Evolutionary conservation across 441 rosid genomes (phyloP).

Genomic region (Manihot esculenta): DNA sequence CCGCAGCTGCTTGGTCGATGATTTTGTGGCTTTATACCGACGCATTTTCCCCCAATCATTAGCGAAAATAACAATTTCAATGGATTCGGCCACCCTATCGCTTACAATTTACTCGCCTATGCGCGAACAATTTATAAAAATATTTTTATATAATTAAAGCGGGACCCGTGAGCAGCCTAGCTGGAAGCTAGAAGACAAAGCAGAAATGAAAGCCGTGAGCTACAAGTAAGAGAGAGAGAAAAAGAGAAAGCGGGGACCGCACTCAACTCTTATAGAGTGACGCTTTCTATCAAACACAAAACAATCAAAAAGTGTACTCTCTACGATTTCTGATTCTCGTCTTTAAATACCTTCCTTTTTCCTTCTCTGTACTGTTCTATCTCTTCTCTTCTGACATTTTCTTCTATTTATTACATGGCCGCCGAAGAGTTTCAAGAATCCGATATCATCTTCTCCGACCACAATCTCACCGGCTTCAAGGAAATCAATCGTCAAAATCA

Average conservation of each 20-base stretch:
- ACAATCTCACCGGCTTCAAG: conserved; percentile 12
- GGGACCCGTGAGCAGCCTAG: too few relatives aligned
- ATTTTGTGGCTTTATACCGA: conserved; percentile 21
- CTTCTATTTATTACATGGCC: conserved; percentile 37
- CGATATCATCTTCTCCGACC: conserved; percentile 55
- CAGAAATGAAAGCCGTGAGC: neutral
- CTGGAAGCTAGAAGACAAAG: too few relatives aligned
- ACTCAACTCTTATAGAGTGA: conserved; percentile 45
- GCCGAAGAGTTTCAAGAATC: conserved; percentile 80
- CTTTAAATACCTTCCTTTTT: conserved; percentile 28
- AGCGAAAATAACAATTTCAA: conserved; percentile 18
- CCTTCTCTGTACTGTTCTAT: conserved; percentile 21
- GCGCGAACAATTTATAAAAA: neutral
- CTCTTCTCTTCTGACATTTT: neutral
- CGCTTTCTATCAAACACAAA: conserved; percentile 40
- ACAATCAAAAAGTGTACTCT: conserved; percentile 22
- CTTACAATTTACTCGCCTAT: conserved; percentile 3
- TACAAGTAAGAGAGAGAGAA: conserved; percentile 8
- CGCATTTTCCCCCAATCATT: conserved; percentile 28
- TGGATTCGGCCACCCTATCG: conserved; percentile 14
- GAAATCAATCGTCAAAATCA: conserved; percentile 4
- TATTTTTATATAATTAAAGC: too few relatives aligned
- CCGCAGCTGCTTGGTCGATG: conserved; percentile 29
- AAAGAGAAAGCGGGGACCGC: conserved; percentile 47
- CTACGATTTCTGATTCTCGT: conserved; percentile 28